Percentiles rank a stretch among this genome's conserved stretches.
phyloP scores from a whole-genome alignment of 306 rosid genomes.

The Prunus davidiana region DNA sequence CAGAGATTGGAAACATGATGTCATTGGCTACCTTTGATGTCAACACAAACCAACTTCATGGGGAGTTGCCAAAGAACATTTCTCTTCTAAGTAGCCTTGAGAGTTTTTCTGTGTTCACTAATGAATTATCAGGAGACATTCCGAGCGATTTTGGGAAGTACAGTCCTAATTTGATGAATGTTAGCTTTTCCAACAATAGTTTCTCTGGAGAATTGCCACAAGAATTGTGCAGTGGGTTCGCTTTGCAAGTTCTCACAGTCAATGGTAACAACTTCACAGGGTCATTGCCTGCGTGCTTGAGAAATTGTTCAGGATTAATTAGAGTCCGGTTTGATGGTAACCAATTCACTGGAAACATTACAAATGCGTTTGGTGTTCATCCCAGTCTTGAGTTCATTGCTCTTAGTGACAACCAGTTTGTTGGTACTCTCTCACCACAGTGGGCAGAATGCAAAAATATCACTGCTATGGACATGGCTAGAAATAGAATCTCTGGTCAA shows the following conservation, averaged over 20 bases:
- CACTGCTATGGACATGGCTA: conserved; percentile 36
- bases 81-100: conserved; percentile 23
- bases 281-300: too few species aligned
- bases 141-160: too few species aligned
- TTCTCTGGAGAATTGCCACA: too few species aligned
- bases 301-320: too few species aligned
- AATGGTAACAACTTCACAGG: too few species aligned
- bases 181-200: too few species aligned
- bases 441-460: conserved; percentile 56
- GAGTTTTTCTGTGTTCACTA: conserved; percentile 44
- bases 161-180: too few species aligned
- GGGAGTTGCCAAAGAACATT: conserved; percentile 46
- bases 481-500: conserved; percentile 54
- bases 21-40: conserved; percentile 41
- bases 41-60: conserved; percentile 38
- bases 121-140: conserved; percentile 49
- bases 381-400: conserved; percentile 15
- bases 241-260: too few species aligned
- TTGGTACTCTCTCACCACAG: conserved; percentile 46
- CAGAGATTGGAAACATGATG: conserved; percentile 52
- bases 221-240: too few species aligned
- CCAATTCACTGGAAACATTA: conserved; percentile 52
- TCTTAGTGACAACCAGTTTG: conserved; percentile 38
- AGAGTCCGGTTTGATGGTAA: conserved; percentile 58
- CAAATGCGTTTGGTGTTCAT: conserved; percentile 35